A percentile compares a stretch with the other conserved stretches of the same genome.
Conservation (phyloP, 2,329 filamentous ascomycete genomes). For the Taxawa tesnikishii region DNA sequence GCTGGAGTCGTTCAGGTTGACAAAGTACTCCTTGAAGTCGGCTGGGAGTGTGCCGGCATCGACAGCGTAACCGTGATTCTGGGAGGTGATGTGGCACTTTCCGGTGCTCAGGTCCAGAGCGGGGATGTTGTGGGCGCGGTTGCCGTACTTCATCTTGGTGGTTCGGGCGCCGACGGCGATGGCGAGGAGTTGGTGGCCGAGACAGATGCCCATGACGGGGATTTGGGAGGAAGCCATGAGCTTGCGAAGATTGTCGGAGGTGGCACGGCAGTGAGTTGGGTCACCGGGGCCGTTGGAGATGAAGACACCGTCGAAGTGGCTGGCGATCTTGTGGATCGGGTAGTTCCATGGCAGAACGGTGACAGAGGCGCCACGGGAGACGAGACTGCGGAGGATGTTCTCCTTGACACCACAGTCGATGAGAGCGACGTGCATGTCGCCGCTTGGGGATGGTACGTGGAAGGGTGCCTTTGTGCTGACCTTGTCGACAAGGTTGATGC, state of each 20-base stretch:
- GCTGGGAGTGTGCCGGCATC: constrained; percentile 68
- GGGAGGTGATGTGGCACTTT: constrained; percentile 95
- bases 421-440: constrained; percentile 80
- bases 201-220: constrained; percentile 94
- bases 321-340: constrained; percentile 93
- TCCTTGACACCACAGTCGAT: constrained; percentile 99
- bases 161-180: constrained; percentile 80
- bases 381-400: constrained; percentile 93
- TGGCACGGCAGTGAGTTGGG: constrained; percentile 90
- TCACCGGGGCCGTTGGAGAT: constrained; percentile 98
- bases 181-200: constrained; percentile 91
- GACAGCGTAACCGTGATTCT: constrained; percentile 97
- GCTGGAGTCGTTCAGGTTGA: constrained; percentile 93
- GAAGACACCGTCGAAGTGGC: constrained; percentile 97
- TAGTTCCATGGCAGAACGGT: constrained; percentile 96
- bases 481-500: constrained; percentile 91
- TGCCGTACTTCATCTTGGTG: constrained; percentile 98
- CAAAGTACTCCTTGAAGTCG: constrained; percentile 96
- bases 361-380: constrained; percentile 80
- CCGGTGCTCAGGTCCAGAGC: constrained; percentile 89
- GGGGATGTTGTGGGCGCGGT: constrained; percentile 97
- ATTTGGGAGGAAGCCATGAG: constrained; percentile 85
- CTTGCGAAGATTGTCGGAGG: constrained; percentile 81
- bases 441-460: constrained; percentile 74
- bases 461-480: constrained; percentile 98